These are phyloP conservation scores for Aplosporella prunicola DNA, from an alignment of 2,329 filamentous ascomycete genomes.

Conservation along the genomic window DNA sequence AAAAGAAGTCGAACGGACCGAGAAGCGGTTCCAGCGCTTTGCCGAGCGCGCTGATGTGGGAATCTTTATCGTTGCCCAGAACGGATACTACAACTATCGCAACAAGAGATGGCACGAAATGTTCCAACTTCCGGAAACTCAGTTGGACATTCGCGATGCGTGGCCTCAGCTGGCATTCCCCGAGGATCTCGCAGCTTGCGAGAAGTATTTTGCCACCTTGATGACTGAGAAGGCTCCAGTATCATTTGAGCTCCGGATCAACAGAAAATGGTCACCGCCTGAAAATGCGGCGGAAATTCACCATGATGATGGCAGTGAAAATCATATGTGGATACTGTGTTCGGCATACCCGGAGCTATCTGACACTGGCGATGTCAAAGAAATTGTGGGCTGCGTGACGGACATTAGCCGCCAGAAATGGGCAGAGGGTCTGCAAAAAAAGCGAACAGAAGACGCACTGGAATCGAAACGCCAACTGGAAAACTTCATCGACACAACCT, in stretches of 20 bases:
- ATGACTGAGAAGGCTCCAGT: constrained; percentile 23
- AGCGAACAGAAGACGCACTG: constrained; percentile 27
- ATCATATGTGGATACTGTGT: constrained; percentile 23
- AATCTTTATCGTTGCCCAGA: constrained; percentile 30
- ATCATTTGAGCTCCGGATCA: constrained; percentile 30
- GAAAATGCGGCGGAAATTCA: constrained; percentile 13
- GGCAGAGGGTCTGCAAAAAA: constrained; percentile 29
- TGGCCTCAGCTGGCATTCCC: constrained; percentile 21
- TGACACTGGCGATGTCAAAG: constrained; percentile 19
- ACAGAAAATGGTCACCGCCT: constrained; percentile 25
- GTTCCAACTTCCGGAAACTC: constrained; percentile 16
- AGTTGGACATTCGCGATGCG: constrained; percentile 16
- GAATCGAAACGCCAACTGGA: constrained; percentile 32
- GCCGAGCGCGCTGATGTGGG: constrained; percentile 31
- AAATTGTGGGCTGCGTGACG: constrained; percentile 30
- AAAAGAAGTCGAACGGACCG: constrained; percentile 23
- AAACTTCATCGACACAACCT: constrained; percentile 28
- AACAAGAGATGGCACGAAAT: constrained; percentile 34
- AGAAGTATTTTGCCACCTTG: constrained; percentile 22
- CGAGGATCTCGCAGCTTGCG: constrained; percentile 26
- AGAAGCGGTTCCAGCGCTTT: constrained; percentile 30
- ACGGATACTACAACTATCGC: constrained; percentile 29
- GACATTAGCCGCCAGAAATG: constrained; percentile 31
- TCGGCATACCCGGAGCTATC: constrained; percentile 22
- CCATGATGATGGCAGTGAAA: constrained; percentile 13